phyloP scores from a whole-genome alignment of 306 rosid species.

The Betula pendula region DNA sequence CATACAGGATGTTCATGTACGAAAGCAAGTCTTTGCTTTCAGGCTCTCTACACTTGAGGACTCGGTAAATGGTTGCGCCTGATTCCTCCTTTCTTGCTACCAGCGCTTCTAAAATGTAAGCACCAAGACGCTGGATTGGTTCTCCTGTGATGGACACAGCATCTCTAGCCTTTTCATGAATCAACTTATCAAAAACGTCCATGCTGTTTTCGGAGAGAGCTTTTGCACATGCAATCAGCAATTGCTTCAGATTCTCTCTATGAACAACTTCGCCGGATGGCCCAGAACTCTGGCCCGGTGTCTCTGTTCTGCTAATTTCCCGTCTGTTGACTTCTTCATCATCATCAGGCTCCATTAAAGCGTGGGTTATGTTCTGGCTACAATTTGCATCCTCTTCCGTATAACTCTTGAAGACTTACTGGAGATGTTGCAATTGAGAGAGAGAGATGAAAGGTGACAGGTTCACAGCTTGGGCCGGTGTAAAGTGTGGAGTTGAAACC shows the following conservation, averaged over 20 bases:
- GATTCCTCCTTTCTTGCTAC: conserved; percentile 84
- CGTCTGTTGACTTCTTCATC: too few relatives aligned
- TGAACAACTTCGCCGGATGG: too few relatives aligned
- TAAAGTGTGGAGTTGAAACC: too few relatives aligned
- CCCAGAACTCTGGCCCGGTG: conserved; percentile 46
- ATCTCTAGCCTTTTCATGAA: conserved; percentile 57
- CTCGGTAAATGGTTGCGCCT: conserved; percentile 72
- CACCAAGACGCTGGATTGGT: conserved; percentile 92
- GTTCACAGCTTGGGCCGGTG: too few relatives aligned
- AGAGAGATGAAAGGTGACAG: too few relatives aligned
- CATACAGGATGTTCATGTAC: conserved; percentile 82
- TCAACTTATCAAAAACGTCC: conserved; percentile 51
- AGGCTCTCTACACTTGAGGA: conserved; percentile 82
- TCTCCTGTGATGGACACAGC: conserved; percentile 77
- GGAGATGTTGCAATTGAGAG: too few relatives aligned
- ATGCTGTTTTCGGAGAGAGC: conserved; percentile 59
- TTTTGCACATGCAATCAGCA: conserved; percentile 80
- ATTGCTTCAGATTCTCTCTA: conserved; percentile 58
- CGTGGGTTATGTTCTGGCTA: too few relatives aligned
- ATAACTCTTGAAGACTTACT: too few relatives aligned
- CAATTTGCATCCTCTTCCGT: too few relatives aligned
- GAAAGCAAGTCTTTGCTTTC: conserved; percentile 80
- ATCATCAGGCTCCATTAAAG: too few relatives aligned
- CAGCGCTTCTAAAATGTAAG: conserved; percentile 93
- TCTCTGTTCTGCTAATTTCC: too few relatives aligned